These are phyloP conservation scores for Lumnitzera racemosa DNA, from an alignment of 345 rosid species.

Conservation along the genomic window DNA sequence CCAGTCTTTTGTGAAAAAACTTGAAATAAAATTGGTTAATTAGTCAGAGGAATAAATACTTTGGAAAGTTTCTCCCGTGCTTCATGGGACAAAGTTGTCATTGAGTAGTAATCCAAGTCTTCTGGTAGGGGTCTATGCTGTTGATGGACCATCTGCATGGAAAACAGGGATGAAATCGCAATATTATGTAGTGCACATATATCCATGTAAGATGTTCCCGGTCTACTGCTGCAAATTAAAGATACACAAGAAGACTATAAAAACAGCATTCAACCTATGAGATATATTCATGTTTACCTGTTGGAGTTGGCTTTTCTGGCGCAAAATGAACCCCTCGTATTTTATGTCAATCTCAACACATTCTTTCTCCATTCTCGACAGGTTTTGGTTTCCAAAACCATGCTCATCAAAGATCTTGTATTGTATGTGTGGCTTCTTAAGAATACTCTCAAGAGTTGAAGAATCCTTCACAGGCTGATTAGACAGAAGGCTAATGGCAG, in stretches of 20 bases:
- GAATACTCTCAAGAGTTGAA: slow-evolving; percentile 75
- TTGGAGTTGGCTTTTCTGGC: slow-evolving; percentile 72
- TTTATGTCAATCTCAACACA: slow-evolving; percentile 91
- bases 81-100: slow-evolving; percentile 83
- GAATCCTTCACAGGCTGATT: slow-evolving; percentile 78
- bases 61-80: slow-evolving; percentile 94
- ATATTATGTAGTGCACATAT: not conserved
- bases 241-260: no score
- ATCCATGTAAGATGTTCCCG: not conserved
- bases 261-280: no score
- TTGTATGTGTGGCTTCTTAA: slow-evolving; percentile 87
- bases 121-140: slow-evolving; percentile 78
- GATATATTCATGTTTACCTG: slow-evolving; percentile 36
- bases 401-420: slow-evolving; percentile 71
- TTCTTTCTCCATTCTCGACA: slow-evolving; percentile 70
- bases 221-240: not conserved
- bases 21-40: not conserved
- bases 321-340: slow-evolving; percentile 87
- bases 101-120: slow-evolving; percentile 76
- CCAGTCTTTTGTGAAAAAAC: not conserved
- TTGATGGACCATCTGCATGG: slow-evolving; percentile 71
- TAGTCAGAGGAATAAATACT: slow-evolving; percentile 25
- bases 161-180: slow-evolving; percentile 5
- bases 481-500: slow-evolving; percentile 57
- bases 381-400: slow-evolving; percentile 66